Evolutionary conservation across 2,329 filamentous ascomycete genomes (phyloP), one percentile per base, ranked within the genome.

Genomic region (Aotearoamyces nothofagi): DNA sequence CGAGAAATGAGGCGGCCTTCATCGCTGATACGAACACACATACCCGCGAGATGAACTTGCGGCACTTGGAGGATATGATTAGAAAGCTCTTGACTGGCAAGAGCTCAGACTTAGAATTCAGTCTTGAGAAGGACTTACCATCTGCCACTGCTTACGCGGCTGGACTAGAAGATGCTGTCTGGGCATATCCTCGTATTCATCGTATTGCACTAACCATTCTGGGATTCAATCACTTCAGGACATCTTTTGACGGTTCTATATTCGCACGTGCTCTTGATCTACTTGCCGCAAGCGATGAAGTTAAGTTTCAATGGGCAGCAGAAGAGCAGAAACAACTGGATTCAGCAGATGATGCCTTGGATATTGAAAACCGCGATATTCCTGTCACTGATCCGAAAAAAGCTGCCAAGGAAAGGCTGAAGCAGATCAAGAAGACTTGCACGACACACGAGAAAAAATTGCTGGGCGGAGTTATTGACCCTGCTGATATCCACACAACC

Each of bases 361-460:
- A 36, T 13, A 48, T 49, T 26, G 31, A 47, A 14, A 39, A 42
- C 26, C 31, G 51, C 41, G 32, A 50, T 32, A 37, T 47, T 20
- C 43, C 46, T 2, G 49, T 50, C 8, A 41, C 47, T 22, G 52
- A 52, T 33, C 26, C 45, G 38, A 52, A 47, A 43, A 36, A 49
- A 45, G 30, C 52, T 15, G 33, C 35, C 5, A 41, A 57, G 33
- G 45, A 57, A 9, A 50, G 52, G 22, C 49, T 71, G 11, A 58
- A 58, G 15, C 56, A 60, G 24, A 44, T 69, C 33, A 63, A 58
- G 36, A 61, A 61, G 42, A 71, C 61, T 23, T 72, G 68, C 41
- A 84, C 78, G 32, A 63, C 74, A 29, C 75, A 93, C 39, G 90
- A 96, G 52, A 81, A 82, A 51, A 78, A 76, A 41, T 63, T 98